A percentile compares a stretch with the other conserved stretches of the same genome.
These are phyloP conservation scores for Umbelopsis isabellina DNA, from an alignment of 192 early-diverging fungal species.

Conservation along the genomic window DNA sequence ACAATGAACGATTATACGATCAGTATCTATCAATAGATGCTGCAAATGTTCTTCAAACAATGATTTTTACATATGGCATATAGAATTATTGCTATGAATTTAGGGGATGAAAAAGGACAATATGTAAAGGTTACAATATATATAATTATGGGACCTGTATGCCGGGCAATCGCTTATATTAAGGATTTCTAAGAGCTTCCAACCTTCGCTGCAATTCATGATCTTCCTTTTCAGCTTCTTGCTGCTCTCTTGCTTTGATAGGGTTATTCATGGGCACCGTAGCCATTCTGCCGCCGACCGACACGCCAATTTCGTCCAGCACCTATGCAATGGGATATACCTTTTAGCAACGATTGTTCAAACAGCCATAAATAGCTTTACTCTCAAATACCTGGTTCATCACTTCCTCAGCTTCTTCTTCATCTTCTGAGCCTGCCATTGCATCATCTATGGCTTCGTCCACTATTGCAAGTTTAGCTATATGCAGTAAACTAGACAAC, in stretches of 20 bases:
- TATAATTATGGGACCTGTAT: too few relatives aligned
- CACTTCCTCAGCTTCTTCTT: conserved; percentile 42
- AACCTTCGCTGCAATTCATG: conserved; percentile 5
- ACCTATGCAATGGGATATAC: neutral
- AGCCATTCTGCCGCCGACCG: conserved; percentile 27
- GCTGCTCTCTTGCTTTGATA: neutral
- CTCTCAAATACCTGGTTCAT: conserved; percentile 32
- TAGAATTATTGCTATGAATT: too few relatives aligned
- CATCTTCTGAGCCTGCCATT: conserved; percentile 37
- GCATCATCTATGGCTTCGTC: conserved; percentile 38
- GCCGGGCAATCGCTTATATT: too few relatives aligned
- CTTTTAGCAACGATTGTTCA: neutral
- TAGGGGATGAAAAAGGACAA: too few relatives aligned
- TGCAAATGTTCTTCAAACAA: too few relatives aligned
- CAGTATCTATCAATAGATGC: too few relatives aligned
- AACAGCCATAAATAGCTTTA: neutral
- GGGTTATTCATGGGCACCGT: conserved; percentile 16
- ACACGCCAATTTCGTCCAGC: conserved; percentile 44
- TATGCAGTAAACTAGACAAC: neutral
- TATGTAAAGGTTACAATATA: too few relatives aligned
- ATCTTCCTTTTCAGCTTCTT: neutral
- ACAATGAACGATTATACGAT: neutral
- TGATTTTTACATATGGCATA: too few relatives aligned
- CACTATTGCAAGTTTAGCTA: conserved; percentile 19
- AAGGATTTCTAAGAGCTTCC: conserved; percentile 13